Percentiles rank a stretch among this genome's conserved stretches.
Evolutionary conservation across 140 eudicot genomes (phyloP).

Genomic region (Flaveria floridana): DNA sequence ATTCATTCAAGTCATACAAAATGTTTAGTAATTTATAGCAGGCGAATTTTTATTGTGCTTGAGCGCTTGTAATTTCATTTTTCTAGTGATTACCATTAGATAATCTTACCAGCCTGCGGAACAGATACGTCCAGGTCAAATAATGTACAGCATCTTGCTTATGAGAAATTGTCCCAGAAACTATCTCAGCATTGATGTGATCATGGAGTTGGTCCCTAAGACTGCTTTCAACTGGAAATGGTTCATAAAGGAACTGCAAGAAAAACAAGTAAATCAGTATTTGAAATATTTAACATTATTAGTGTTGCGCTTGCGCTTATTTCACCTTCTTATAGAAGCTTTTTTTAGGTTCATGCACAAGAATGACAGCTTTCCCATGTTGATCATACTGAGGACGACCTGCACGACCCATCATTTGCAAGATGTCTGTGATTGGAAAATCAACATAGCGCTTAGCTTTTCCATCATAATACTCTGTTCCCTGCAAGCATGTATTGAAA

Average conservation of each 20-base stretch:
- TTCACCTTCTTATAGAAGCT: slow-evolving; percentile 91
- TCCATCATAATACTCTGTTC: slow-evolving; percentile 91
- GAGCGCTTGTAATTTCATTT: background rate
- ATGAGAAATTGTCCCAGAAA: slow-evolving; percentile 91
- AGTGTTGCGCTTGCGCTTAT: slow-evolving; percentile 11
- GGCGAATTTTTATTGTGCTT: background rate
- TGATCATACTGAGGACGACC: slow-evolving; percentile 96
- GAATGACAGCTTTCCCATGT: slow-evolving; percentile 96
- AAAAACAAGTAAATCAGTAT: slow-evolving; percentile 10
- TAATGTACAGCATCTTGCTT: slow-evolving; percentile 96
- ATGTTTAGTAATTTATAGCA: background rate
- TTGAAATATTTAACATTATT: background rate
- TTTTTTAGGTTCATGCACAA: slow-evolving; percentile 95
- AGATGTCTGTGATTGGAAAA: slow-evolving; percentile 92
- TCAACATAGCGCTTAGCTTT: slow-evolving; percentile 82
- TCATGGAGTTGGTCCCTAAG: slow-evolving; percentile 91
- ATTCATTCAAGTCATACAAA: background rate
- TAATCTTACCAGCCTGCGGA: slow-evolving; percentile 79
- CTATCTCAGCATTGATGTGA: slow-evolving; percentile 93
- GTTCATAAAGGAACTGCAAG: slow-evolving; percentile 91
- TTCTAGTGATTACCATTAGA: slow-evolving; percentile 1
- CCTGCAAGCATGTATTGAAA: slow-evolving; percentile 48
- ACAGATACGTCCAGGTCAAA: slow-evolving; percentile 91
- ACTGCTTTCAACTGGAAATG: slow-evolving; percentile 99
- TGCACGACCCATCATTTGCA: slow-evolving; percentile 99